Percentiles rank a stretch among this genome's conserved stretches.
phyloP scores from a whole-genome alignment of 208 protist species.

The Leptomonas pyrrhocoris region DNA sequence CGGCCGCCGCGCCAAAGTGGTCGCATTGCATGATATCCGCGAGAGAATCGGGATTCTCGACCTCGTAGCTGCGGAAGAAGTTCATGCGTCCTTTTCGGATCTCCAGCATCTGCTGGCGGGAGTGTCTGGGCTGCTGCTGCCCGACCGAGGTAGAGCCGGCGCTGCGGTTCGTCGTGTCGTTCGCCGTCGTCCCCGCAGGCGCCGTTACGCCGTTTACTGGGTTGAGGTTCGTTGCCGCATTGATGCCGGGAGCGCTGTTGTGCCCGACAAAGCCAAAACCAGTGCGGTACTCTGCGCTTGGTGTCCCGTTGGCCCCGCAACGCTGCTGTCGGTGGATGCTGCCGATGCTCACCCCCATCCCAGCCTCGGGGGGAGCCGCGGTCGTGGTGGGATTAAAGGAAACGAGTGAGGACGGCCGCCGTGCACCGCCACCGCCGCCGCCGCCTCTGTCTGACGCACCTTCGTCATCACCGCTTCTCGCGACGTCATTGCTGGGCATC shows the following conservation, averaged over 20 bases:
- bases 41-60: conserved; percentile 45
- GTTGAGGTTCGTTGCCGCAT: conserved; percentile 15
- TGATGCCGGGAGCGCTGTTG: conserved; percentile 8
- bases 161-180: conserved; percentile 29
- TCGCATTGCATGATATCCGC: conserved; percentile 60
- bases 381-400: conserved; percentile 58
- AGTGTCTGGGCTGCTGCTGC: conserved; percentile 52
- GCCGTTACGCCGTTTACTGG: background rate
- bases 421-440: conserved; percentile 10
- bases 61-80: conserved; percentile 82
- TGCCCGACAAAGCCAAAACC: conserved; percentile 36
- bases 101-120: conserved; percentile 75
- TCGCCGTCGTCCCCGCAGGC: conserved; percentile 17
- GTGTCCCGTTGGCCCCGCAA: background rate
- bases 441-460: conserved; percentile 33
- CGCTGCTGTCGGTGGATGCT: conserved; percentile 33
- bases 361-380: conserved; percentile 8
- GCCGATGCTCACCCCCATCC: conserved; percentile 31
- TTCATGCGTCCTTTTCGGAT: conserved; percentile 64
- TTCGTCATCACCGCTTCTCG: conserved; percentile 27
- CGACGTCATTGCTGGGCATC: conserved; percentile 13
- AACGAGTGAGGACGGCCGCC: conserved; percentile 68
- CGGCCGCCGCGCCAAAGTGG: conserved; percentile 78
- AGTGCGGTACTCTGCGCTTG: conserved; percentile 20
- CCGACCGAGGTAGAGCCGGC: conserved; percentile 33